Evolutionary conservation across 768 basidiomycete species (phyloP).

Genomic region (Pholiota molesta): DNA sequence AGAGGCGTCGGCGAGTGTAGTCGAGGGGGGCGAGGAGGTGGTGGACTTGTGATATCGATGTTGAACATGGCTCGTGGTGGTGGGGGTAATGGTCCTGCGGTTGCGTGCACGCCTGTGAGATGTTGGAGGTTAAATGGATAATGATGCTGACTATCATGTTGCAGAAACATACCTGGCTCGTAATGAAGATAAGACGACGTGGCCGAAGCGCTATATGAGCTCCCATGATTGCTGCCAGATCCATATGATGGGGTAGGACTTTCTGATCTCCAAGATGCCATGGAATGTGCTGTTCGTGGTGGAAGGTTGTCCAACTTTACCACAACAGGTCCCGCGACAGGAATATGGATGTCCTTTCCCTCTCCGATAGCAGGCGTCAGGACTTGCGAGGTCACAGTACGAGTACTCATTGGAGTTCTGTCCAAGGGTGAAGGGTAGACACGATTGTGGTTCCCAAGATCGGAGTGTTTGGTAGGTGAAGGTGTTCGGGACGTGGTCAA

Average conservation of each 20-base stretch:
- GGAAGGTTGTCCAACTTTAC: constrained; percentile 42
- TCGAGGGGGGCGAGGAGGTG: constrained; percentile 67
- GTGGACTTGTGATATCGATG: constrained; percentile 44
- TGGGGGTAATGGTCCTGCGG: constrained; percentile 72
- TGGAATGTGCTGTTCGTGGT: constrained; percentile 16
- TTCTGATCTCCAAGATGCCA: constrained; percentile 24
- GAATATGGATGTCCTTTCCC: constrained; percentile 57
- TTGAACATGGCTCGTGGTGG: constrained; percentile 62
- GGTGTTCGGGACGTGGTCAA: constrained; percentile 29
- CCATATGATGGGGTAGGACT: constrained; percentile 18
- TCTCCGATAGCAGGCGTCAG: constrained; percentile 67
- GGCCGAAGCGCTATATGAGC: constrained; percentile 26
- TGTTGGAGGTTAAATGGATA: constrained; percentile 1
- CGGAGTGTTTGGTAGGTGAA: constrained; percentile 18
- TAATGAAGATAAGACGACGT: constrained; percentile 54
- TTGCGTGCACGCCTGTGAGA: constrained; percentile 57
- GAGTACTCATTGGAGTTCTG: constrained; percentile 19
- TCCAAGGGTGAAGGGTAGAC: constrained; percentile 20
- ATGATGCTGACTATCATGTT: neutral
- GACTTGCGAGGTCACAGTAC: constrained; percentile 36
- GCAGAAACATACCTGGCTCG: constrained; percentile 52
- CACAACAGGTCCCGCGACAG: constrained; percentile 66
- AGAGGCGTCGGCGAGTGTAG: constrained; percentile 51
- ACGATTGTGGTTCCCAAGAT: constrained; percentile 11
- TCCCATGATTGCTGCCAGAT: constrained; percentile 22